These are phyloP conservation scores for Chimonanthus praecox DNA, from an alignment of 164 flowering plant species.

Conservation along the genomic window DNA sequence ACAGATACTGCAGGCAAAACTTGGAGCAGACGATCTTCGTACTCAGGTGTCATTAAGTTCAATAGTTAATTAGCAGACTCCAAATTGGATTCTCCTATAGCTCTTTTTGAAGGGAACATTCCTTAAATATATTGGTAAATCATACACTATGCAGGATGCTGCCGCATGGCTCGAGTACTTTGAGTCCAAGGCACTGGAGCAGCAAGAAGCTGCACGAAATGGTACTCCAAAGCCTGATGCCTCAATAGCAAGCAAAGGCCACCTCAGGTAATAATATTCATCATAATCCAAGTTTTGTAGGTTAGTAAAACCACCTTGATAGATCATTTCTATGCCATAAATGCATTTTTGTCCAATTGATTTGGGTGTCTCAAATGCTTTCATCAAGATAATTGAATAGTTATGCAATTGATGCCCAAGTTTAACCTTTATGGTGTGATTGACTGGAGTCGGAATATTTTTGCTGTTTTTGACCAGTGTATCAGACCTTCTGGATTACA, in stretches of 20 bases:
- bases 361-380: too few species aligned
- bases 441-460: background rate
- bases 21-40: constrained; percentile 88
- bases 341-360: background rate
- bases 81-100: background rate
- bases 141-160: constrained; percentile 57
- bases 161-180: constrained; percentile 98
- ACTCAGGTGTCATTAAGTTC: constrained; percentile 56
- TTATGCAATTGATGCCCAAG: background rate
- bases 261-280: constrained; percentile 55
- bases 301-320: background rate
- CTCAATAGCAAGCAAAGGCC: constrained; percentile 95
- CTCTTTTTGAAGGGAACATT: background rate
- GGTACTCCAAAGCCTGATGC: constrained; percentile 98
- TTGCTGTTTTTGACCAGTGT: constrained; percentile 47
- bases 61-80: background rate
- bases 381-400: background rate
- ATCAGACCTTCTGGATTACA: constrained; percentile 85
- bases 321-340: background rate
- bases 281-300: background rate
- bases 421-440: background rate
- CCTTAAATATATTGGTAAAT: background rate
- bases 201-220: constrained; percentile 98
- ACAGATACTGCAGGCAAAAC: constrained; percentile 82
- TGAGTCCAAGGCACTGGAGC: constrained; percentile 91